Conservation (phyloP, 176 grass and related monocot genomes). For the Ensete ventricosum region DNA sequence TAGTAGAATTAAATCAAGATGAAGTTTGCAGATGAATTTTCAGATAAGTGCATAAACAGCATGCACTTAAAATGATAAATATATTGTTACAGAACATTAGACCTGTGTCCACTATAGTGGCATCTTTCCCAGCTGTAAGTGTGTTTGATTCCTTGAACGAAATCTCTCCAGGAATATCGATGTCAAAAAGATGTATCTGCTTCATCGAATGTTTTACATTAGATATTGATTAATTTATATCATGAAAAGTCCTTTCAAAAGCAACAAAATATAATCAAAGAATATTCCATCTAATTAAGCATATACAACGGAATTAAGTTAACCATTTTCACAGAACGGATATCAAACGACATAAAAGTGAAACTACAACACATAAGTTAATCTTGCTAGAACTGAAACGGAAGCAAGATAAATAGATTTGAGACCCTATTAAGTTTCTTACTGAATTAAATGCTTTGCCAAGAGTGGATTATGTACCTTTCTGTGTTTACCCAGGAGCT, state of each 20-base stretch:
- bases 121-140: slow-evolving; percentile 68
- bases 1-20: background rate
- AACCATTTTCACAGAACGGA: too few species aligned
- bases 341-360: too few species aligned
- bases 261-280: background rate
- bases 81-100: slow-evolving; percentile 14
- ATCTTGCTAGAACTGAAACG: too few species aligned
- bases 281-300: too few species aligned
- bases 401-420: too few species aligned
- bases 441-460: too few species aligned
- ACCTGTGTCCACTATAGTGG: slow-evolving; percentile 96
- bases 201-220: background rate
- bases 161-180: slow-evolving; percentile 97
- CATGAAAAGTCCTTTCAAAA: background rate
- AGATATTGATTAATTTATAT: background rate
- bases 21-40: background rate
- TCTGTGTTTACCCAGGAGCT: slow-evolving; percentile 89
- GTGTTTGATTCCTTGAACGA: slow-evolving; percentile 97
- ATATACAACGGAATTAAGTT: too few species aligned
- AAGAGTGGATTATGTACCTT: slow-evolving; percentile 33
- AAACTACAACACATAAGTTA: background rate
- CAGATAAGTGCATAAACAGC: background rate
- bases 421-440: too few species aligned
- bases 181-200: slow-evolving; percentile 97
- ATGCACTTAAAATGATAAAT: background rate